Evolutionary conservation across 352 stramenopile species (phyloP).

Genomic region (Phytopythium chamaehyphon): DNA sequence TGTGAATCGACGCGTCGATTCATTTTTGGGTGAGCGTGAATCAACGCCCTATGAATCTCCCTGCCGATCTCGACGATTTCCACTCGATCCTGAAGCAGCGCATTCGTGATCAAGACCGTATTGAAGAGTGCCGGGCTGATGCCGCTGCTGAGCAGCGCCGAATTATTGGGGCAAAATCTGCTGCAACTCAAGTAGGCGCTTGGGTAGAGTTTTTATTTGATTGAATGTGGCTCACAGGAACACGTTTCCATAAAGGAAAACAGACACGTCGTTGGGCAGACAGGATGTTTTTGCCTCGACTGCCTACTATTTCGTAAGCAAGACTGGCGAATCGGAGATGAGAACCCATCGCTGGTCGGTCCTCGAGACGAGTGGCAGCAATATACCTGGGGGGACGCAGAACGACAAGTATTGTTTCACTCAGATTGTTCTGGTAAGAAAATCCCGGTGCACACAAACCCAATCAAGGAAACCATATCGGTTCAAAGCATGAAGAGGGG

Average conservation of each 20-base stretch:
- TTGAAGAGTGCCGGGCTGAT: constrained; percentile 29
- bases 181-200: not conserved
- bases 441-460: constrained; percentile 30
- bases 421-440: constrained; percentile 4
- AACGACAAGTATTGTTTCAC: constrained; percentile 40
- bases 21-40: not conserved
- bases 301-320: constrained; percentile 69
- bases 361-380: constrained; percentile 64
- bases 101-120: constrained; percentile 50
- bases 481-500: constrained; percentile 37
- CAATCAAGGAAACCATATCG: constrained; percentile 44
- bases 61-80: constrained; percentile 37
- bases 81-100: constrained; percentile 44
- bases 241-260: constrained; percentile 19
- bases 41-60: constrained; percentile 32
- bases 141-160: constrained; percentile 2
- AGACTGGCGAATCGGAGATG: constrained; percentile 71
- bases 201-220: not conserved
- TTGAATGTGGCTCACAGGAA: not conserved
- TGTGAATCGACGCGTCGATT: constrained; percentile 18
- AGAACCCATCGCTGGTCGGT: constrained; percentile 58
- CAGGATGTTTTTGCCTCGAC: constrained; percentile 72
- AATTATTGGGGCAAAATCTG: constrained; percentile 3
- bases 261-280: constrained; percentile 55
- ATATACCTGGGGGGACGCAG: constrained; percentile 56